phyloP scores from a whole-genome alignment of 768 basidiomycete species.

The Leccinellum rugosiceps region DNA sequence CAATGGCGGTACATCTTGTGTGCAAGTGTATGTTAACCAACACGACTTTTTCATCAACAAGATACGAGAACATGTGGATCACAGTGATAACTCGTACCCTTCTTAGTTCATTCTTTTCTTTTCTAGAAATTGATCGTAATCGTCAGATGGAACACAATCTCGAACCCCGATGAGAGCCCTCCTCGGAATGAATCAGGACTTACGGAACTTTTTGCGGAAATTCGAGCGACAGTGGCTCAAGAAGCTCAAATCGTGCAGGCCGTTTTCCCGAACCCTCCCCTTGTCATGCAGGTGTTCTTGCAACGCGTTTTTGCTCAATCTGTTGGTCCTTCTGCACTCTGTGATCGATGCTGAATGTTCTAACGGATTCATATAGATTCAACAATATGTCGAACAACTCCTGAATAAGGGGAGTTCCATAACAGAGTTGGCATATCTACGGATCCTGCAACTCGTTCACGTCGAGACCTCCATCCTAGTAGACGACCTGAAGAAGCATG shows the following conservation, averaged over 20 bases:
- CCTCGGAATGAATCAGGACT: conserved; percentile 82
- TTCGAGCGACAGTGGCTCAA: conserved; percentile 86
- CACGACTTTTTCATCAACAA: conserved; percentile 99
- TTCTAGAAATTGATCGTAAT: background rate
- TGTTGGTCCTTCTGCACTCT: conserved; percentile 43
- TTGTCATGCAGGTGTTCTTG: conserved; percentile 97
- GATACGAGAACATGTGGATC: conserved; percentile 59
- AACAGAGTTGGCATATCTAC: conserved; percentile 88
- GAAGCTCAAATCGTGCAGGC: conserved; percentile 98
- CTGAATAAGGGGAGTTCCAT: conserved; percentile 70
- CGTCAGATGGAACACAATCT: conserved; percentile 74
- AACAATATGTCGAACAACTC: conserved; percentile 92
- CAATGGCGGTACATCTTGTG: conserved; percentile 94
- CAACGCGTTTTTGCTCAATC: conserved; percentile 98
- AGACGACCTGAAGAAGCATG: conserved; percentile 90
- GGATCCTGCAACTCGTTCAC: conserved; percentile 86
- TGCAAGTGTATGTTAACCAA: conserved; percentile 98
- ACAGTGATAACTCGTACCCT: conserved; percentile 56
- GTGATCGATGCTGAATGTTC: background rate
- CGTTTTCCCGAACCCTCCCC: conserved; percentile 93
- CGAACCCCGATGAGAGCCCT: conserved; percentile 73
- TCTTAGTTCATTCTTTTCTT: conserved; percentile 15
- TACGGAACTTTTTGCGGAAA: conserved; percentile 78
- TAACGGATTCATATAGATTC: conserved; percentile 58
- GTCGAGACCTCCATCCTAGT: conserved; percentile 73